Evolutionary conservation across 108 stramenopile genomes (phyloP), one percentile per base, ranked within the genome.

Genomic region (Mediolabrus comicus): DNA sequence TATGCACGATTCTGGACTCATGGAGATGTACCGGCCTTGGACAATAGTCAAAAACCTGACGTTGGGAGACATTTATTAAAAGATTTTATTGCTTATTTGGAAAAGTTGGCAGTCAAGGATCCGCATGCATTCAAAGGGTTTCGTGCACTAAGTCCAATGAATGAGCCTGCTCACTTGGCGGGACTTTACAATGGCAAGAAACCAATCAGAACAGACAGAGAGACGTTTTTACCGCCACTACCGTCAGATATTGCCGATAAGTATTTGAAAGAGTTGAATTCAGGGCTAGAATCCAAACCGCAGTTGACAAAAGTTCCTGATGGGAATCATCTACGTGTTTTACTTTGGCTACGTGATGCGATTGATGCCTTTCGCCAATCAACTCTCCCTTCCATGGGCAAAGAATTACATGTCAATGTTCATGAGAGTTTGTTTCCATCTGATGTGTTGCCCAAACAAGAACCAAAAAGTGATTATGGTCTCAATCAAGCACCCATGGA

Each of bases 101-200:
- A 87, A 67, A 56, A 69, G 17, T 67, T 91, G 39, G 53, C 68
- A 16, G 67, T 25, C 12, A 53, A 38, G 11, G 87, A 91, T 52
- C 80, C 83, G 36, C 4, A 65, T 34, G 86, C 90, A 30, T 88
- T 91, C 65, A 49, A 58, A 36, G 90, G 90, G 36, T 31, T 91
- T 27, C 39, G 83, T 52, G 86, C 80, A 3, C 41, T 91, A 39
- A 75, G 86, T 4, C 90, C 90, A 9, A 91, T 91, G 90, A 91
- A 91, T 62, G 90, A 91, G 35, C 90, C 90, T 27, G 90, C 87
- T 0, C 90, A 91, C 52, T 71, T 91, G 70, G 86, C 90, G n/a
- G 86, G 86, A 22, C 83, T 80, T 62, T 76, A 43, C 65, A 71
- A 62, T 69, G 87, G 53, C 17, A 52, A 28, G 61, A 55, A 59